Conservation (phyloP, 192 early-diverging fungal species). For the Dimargaris xerosporica region DNA sequence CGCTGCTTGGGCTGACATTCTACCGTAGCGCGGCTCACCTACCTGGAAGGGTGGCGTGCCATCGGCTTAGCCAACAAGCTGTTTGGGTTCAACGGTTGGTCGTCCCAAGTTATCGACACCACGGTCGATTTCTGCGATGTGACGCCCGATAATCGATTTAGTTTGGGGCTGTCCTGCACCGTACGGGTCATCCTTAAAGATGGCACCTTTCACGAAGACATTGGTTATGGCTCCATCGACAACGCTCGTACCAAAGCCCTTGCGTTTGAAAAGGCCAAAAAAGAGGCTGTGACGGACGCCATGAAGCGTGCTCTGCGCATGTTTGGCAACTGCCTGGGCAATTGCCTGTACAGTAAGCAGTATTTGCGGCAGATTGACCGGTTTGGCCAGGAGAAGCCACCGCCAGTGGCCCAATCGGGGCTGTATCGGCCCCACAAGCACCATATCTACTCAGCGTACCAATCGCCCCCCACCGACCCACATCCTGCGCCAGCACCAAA, state of each 20-base stretch:
- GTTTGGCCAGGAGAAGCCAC: constrained; percentile 6
- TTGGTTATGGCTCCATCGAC: constrained; percentile 74
- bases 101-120: constrained; percentile 48
- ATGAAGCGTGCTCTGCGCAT: constrained; percentile 70
- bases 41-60: constrained; percentile 68
- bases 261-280: constrained; percentile 82
- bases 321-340: constrained; percentile 78
- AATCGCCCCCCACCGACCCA: neutral
- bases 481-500: neutral
- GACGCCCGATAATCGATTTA: constrained; percentile 33
- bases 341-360: constrained; percentile 76
- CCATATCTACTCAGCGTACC: constrained; percentile 11
- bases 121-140: constrained; percentile 58
- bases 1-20: too few relatives aligned
- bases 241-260: constrained; percentile 54
- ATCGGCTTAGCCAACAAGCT: constrained; percentile 81
- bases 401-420: neutral
- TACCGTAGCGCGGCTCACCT: constrained; percentile 52
- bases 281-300: constrained; percentile 82
- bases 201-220: constrained; percentile 79
- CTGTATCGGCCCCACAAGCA: constrained; percentile 22
- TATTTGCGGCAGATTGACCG: constrained; percentile 27
- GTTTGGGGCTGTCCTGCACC: constrained; percentile 55
- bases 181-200: constrained; percentile 74
- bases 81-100: constrained; percentile 95